These are phyloP conservation scores for Chloris gayana DNA, from an alignment of 176 grass and related monocot genomes.

Conservation along the genomic window DNA sequence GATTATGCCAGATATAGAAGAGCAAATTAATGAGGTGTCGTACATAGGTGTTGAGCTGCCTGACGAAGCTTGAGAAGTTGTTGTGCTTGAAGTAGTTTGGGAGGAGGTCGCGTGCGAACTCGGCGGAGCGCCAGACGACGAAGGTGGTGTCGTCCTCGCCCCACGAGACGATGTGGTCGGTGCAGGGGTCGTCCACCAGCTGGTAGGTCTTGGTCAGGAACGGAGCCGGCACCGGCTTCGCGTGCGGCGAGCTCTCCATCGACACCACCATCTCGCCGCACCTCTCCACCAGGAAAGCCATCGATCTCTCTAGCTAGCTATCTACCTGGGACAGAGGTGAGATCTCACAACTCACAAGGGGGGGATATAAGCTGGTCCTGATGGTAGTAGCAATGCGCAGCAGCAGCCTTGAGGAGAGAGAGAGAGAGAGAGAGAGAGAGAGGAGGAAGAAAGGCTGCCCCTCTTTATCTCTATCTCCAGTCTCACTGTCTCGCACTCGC, in stretches of 20 bases:
- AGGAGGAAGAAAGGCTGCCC: conserved; percentile 41
- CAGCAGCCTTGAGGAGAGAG: neutral
- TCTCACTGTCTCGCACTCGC: conserved; percentile 67
- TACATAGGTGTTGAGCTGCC: conserved; percentile 99
- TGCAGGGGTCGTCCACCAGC: conserved; percentile 96
- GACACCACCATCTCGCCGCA: conserved; percentile 76
- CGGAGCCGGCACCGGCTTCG: conserved; percentile 77
- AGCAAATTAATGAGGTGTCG: neutral
- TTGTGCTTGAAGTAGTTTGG: conserved; percentile 99
- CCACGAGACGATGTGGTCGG: conserved; percentile 97
- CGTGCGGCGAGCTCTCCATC: conserved; percentile 56
- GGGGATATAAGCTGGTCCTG: conserved; percentile 22
- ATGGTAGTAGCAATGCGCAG: neutral
- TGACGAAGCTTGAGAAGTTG: conserved; percentile 98
- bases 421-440: neutral
- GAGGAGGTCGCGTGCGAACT: conserved; percentile 90
- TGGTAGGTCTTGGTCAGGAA: conserved; percentile 98
- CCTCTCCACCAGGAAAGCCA: conserved; percentile 74
- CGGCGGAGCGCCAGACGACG: conserved; percentile 91
- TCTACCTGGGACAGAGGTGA: neutral
- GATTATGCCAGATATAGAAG: neutral
- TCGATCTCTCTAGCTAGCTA: conserved; percentile 1
- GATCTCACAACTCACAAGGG: neutral
- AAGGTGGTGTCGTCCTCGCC: conserved; percentile 84
- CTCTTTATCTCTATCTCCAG: conserved; percentile 60